A percentile compares a stretch with the other conserved stretches of the same genome.
These are phyloP conservation scores for Aristolochia contorta DNA, from an alignment of 164 flowering plant species.

Conservation along the genomic window DNA sequence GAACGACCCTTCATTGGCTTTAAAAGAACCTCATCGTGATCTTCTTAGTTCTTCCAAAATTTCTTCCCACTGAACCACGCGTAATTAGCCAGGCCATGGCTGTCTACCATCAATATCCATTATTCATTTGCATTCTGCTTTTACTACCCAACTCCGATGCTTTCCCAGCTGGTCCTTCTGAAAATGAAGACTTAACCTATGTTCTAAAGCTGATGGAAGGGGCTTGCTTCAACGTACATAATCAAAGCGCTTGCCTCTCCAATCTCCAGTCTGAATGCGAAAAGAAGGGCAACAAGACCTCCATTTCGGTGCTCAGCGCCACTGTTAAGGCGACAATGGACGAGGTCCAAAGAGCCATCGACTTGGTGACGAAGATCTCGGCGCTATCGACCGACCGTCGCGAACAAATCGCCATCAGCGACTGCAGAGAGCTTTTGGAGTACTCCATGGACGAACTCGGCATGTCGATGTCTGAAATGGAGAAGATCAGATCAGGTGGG, in stretches of 20 bases:
- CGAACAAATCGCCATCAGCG: conserved; percentile 65
- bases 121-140: conserved; percentile 14
- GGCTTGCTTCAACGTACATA: conserved; percentile 32
- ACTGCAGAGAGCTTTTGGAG: conserved; percentile 78
- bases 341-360: conserved; percentile 40
- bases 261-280: conserved; percentile 5
- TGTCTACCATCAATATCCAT: conserved; percentile 8
- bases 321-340: conserved; percentile 42
- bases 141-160: conserved; percentile 17
- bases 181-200: conserved; percentile 6
- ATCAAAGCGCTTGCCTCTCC: conserved; percentile 19
- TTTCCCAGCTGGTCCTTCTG: conserved; percentile 11
- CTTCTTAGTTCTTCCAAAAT: not conserved
- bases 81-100: conserved; percentile 14
- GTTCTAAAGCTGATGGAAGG: conserved; percentile 25
- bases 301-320: conserved; percentile 40
- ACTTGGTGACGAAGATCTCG: conserved; percentile 36
- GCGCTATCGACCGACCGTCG: conserved; percentile 47
- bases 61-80: not conserved
- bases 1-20: conserved; percentile 32
- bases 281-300: conserved; percentile 3
- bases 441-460: conserved; percentile 72
- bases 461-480: conserved; percentile 62
- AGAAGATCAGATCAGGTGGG: conserved; percentile 33
- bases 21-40: conserved; percentile 6